A percentile compares a stretch with the other conserved stretches of the same genome.
Evolutionary conservation across 345 rosid species (phyloP).

Genomic region (Viola odorata): DNA sequence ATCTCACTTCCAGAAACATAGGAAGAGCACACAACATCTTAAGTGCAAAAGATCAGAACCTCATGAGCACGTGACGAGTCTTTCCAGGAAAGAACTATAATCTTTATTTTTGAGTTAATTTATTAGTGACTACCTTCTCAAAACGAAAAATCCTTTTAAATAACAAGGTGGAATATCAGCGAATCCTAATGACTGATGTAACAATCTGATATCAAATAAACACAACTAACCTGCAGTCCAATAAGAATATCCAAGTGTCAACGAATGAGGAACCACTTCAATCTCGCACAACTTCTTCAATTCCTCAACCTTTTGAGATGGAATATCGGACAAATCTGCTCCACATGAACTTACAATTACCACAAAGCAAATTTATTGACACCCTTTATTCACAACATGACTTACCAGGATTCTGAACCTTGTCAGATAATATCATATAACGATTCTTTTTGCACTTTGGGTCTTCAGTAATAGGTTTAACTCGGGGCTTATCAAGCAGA

Average conservation of each 20-base stretch:
- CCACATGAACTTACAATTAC: constrained; percentile 2
- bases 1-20: too few species aligned
- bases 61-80: too few species aligned
- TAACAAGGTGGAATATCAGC: too few species aligned
- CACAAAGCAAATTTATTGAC: neutral
- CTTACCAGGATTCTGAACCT: constrained; percentile 53
- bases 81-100: too few species aligned
- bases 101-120: too few species aligned
- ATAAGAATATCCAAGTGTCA: constrained; percentile 85
- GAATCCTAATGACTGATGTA: too few species aligned
- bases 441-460: constrained; percentile 59
- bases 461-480: constrained; percentile 79
- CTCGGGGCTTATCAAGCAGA: constrained; percentile 72
- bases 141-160: too few species aligned
- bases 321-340: constrained; percentile 73
- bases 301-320: constrained; percentile 47
- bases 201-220: too few species aligned
- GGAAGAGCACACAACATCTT: too few species aligned
- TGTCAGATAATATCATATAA: constrained; percentile 66
- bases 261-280: constrained; percentile 63
- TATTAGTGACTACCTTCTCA: too few species aligned
- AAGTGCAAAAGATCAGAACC: too few species aligned
- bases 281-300: constrained; percentile 50
- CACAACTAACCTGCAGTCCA: constrained; percentile 69
- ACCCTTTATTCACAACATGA: neutral